These are phyloP conservation scores for Tolypocladium tropicale DNA, from an alignment of 2,329 filamentous ascomycete genomes.

Conservation along the genomic window DNA sequence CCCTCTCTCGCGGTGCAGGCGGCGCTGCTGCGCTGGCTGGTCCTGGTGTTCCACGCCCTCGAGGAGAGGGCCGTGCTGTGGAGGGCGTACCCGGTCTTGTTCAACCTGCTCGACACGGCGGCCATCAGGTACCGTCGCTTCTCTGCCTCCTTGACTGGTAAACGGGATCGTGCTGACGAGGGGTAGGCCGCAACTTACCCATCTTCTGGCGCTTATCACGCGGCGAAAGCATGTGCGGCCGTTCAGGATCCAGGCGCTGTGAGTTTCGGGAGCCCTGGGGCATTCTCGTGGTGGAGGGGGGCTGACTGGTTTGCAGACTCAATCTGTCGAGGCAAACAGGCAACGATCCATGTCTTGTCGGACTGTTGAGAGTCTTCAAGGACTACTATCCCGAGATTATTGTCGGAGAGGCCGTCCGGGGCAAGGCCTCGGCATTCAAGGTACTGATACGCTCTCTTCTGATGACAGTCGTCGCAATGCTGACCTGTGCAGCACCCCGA, in stretches of 20 bases:
- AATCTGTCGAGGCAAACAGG: conserved; percentile 49
- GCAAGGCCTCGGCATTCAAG: conserved; percentile 52
- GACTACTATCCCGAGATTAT: conserved; percentile 88
- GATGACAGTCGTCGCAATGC: neutral
- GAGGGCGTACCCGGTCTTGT: conserved; percentile 64
- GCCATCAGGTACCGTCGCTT: conserved; percentile 47
- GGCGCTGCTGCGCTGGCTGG: conserved; percentile 65
- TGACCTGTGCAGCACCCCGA: conserved; percentile 54
- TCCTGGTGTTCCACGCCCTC: conserved; percentile 63
- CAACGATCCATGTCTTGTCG: conserved; percentile 64
- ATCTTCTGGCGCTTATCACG: conserved; percentile 70
- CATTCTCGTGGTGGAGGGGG: neutral
- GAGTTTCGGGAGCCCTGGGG: conserved; percentile 16
- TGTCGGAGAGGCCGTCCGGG: conserved; percentile 55
- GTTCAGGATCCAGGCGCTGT: conserved; percentile 72
- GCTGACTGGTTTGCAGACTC: conserved; percentile 32
- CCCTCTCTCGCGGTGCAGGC: conserved; percentile 62
- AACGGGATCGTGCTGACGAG: neutral
- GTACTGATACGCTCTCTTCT: conserved; percentile 19
- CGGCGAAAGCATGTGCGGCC: conserved; percentile 74
- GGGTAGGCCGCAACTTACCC: conserved; percentile 51
- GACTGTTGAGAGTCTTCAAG: conserved; percentile 73
- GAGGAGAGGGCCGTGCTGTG: conserved; percentile 54
- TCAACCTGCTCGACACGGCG: conserved; percentile 73
- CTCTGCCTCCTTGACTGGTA: too few relatives aligned